phyloP scores from a whole-genome alignment of 2,329 filamentous ascomycete genomes.

The Thelonectria discophora region DNA sequence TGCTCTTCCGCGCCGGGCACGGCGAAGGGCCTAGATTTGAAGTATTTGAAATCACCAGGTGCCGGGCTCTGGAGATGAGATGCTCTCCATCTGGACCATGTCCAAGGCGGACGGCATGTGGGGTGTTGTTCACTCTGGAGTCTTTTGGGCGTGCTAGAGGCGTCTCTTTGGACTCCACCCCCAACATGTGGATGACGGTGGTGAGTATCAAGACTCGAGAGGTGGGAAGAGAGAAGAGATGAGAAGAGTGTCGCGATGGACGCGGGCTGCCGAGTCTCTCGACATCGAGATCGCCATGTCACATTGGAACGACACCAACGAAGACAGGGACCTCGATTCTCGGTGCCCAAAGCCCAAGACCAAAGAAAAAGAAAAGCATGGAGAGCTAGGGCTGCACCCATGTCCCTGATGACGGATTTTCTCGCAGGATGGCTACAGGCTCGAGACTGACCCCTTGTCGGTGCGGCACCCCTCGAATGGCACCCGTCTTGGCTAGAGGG shows the following conservation, averaged over 20 bases:
- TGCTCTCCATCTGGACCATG: slow-evolving; percentile 13
- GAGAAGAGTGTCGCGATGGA: slow-evolving; percentile 12
- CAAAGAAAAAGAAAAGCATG: slow-evolving; percentile 1
- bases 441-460: slow-evolving; percentile 10
- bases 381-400: slow-evolving; percentile 15
- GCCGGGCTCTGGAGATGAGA: slow-evolving; percentile 11
- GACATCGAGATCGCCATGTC: slow-evolving; percentile 18
- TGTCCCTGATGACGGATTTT: slow-evolving; percentile 15
- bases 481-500: background rate
- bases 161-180: slow-evolving; percentile 21
- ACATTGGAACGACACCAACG: background rate
- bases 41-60: slow-evolving; percentile 6
- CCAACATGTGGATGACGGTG: background rate
- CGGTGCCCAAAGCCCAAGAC: background rate
- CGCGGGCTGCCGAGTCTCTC: slow-evolving; percentile 15
- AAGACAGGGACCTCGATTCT: slow-evolving; percentile 14
- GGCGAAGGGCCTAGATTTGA: slow-evolving; percentile 19
- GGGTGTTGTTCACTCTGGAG: slow-evolving; percentile 5
- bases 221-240: background rate
- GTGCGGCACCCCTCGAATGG: background rate
- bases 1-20: slow-evolving; percentile 2
- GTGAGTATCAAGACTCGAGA: background rate
- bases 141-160: background rate
- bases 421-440: slow-evolving; percentile 5
- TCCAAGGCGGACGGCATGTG: slow-evolving; percentile 12